Conservation (phyloP, 768 basidiomycete genomes). For the Russula compacta region DNA sequence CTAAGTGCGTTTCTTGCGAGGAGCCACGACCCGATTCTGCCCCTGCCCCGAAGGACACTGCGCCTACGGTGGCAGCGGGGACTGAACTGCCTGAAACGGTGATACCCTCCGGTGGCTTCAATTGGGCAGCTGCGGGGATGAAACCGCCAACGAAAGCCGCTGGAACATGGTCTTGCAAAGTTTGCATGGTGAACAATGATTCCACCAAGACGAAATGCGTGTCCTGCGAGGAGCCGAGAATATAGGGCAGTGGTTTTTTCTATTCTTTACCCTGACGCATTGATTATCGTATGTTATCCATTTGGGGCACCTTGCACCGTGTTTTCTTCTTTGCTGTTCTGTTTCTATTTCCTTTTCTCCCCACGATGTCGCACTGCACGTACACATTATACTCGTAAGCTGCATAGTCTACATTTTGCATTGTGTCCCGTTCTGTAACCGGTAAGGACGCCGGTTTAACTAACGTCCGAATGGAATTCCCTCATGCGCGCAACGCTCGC, state of each 20-base stretch:
- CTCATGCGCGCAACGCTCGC: background rate
- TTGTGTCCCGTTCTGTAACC: constrained; percentile 12
- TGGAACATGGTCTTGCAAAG: constrained; percentile 33
- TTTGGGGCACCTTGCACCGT: background rate
- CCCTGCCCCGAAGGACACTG: background rate
- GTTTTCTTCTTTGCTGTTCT: background rate
- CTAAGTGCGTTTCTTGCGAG: constrained; percentile 28
- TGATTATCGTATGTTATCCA: constrained; percentile 16
- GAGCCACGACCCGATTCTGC: background rate
- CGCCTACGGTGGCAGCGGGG: too few relatives aligned
- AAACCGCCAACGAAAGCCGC: constrained; percentile 23
- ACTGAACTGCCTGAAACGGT: background rate
- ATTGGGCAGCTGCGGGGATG: constrained; percentile 34
- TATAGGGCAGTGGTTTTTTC: constrained; percentile 1
- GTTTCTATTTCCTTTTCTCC: background rate
- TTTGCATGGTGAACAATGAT: constrained; percentile 29
- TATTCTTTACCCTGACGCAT: background rate
- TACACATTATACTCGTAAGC: constrained; percentile 20
- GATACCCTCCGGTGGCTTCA: constrained; percentile 23
- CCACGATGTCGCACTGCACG: constrained; percentile 11
- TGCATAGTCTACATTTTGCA: constrained; percentile 21
- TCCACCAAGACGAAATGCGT: constrained; percentile 24
- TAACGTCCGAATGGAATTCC: constrained; percentile 2
- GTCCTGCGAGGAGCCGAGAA: constrained; percentile 24
- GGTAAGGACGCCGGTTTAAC: background rate